Percentiles rank a stretch among this genome's conserved stretches.
These are phyloP conservation scores for Phytophthora vignae DNA, from an alignment of 352 stramenopile species.

Conservation along the genomic window DNA sequence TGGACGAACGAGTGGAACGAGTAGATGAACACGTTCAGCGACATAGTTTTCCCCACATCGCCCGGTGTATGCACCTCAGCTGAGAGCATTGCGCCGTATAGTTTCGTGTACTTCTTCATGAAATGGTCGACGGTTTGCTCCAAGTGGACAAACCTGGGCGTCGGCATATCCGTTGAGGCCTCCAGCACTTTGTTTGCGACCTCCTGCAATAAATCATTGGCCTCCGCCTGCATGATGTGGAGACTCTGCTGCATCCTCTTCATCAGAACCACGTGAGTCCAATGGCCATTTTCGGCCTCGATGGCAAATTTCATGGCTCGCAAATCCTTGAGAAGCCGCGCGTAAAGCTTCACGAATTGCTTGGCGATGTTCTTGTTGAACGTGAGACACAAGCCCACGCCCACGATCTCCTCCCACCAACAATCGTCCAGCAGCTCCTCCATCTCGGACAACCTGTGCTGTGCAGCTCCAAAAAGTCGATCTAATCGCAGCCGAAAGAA, in stretches of 20 bases:
- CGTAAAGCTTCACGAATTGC: slow-evolving; percentile 76
- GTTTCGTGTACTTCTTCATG: slow-evolving; percentile 65
- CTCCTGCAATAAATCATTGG: slow-evolving; percentile 68
- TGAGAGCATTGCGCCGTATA: slow-evolving; percentile 58
- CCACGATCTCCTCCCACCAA: slow-evolving; percentile 80
- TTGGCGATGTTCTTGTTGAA: slow-evolving; percentile 80
- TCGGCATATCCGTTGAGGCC: slow-evolving; percentile 42
- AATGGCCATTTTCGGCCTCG: slow-evolving; percentile 61
- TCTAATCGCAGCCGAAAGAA: slow-evolving; percentile 71
- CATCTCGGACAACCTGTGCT: slow-evolving; percentile 55
- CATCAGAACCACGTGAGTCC: slow-evolving; percentile 67
- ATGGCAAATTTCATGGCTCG: slow-evolving; percentile 78
- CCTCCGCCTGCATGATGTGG: slow-evolving; percentile 66
- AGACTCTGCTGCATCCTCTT: slow-evolving; percentile 69
- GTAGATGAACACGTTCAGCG: slow-evolving; percentile 83
- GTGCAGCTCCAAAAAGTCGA: slow-evolving; percentile 44
- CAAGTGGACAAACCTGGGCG: slow-evolving; percentile 52
- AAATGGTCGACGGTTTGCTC: slow-evolving; percentile 56
- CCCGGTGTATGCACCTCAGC: slow-evolving; percentile 43
- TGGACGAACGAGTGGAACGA: slow-evolving; percentile 76
- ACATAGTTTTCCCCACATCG: slow-evolving; percentile 71
- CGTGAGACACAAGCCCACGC: slow-evolving; percentile 49
- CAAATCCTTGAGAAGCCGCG: slow-evolving; percentile 60
- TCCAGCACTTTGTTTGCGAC: slow-evolving; percentile 44
- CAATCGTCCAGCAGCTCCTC: slow-evolving; percentile 60